These are phyloP conservation scores for Nannochloropsis salina DNA, from an alignment of 108 stramenopile genomes.

Conservation along the genomic window DNA sequence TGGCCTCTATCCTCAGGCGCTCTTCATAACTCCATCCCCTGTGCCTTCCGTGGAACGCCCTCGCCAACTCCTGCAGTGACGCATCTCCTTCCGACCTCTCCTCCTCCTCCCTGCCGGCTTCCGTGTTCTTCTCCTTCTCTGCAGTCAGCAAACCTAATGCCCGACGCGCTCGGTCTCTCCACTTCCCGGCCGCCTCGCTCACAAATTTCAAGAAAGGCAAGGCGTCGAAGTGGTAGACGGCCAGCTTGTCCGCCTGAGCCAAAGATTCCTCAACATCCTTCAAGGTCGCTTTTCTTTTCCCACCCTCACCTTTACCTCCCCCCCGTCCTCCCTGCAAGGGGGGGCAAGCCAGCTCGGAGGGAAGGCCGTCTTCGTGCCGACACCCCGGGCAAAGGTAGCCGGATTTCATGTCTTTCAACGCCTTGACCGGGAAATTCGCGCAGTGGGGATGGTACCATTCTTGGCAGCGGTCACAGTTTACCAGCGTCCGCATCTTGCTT, in stretches of 20 bases:
- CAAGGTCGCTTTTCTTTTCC: neutral
- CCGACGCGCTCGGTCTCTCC: neutral
- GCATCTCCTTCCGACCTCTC: neutral
- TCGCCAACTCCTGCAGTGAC: neutral
- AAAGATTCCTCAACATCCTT: neutral
- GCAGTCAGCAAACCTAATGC: neutral
- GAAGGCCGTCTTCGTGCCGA: conserved; percentile 6
- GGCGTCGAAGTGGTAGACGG: neutral
- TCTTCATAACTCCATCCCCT: neutral
- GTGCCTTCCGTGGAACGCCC: neutral
- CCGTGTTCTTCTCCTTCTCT: neutral
- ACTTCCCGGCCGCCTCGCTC: neutral
- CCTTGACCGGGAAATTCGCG: conserved; percentile 26
- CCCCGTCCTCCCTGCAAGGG: neutral
- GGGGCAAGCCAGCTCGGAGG: neutral
- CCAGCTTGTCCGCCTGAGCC: neutral
- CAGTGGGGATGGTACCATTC: conserved; percentile 43
- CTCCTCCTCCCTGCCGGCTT: neutral
- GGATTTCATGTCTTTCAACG: neutral
- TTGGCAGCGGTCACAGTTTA: conserved; percentile 40
- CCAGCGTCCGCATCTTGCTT: conserved; percentile 36
- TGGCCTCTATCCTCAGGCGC: neutral
- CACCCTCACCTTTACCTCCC: neutral
- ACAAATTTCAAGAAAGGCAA: neutral
- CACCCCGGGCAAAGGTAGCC: neutral